These are phyloP conservation scores for Sorghum bicolor DNA, from an alignment of 176 grass and related monocot genomes.

Conservation along the genomic window Sorghum_bicolor_NCBIv3 NC_012870.2:8030001-8030500, in stretches of 20 bases:
- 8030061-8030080: constrained; percentile 10
- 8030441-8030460: background rate
- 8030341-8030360: background rate
- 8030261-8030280: background rate
- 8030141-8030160: background rate
- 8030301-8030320: background rate
- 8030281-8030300: background rate
- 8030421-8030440: background rate
- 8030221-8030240: background rate
- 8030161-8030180: background rate
- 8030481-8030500: background rate
- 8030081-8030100: background rate
- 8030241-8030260: background rate
- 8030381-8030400: background rate
- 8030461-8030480: background rate
- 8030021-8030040: background rate
- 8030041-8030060: background rate
- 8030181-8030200: background rate
- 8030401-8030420: background rate
- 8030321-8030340: background rate
- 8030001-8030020: background rate
- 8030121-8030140: background rate
- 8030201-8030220: background rate
- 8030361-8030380: background rate
- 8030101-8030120: background rate